Conservation (phyloP, 164 flowering plant genomes). For the Stephania japonica region DNA sequence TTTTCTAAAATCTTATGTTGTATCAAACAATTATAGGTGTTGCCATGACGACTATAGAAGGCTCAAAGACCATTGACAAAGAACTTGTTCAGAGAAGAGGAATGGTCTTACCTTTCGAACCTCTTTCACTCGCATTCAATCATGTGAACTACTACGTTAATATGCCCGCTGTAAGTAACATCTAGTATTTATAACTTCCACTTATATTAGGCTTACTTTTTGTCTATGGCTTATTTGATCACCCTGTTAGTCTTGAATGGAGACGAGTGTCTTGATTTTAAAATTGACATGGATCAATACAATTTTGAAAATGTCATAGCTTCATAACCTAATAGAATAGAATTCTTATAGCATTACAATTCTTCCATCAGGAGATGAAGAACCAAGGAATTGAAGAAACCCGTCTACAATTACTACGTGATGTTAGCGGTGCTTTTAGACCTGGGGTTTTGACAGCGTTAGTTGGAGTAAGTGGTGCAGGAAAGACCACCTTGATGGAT, state of each 20-base stretch:
- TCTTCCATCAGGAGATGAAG: slow-evolving; percentile 47
- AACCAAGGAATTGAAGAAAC: slow-evolving; percentile 40
- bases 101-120: slow-evolving; percentile 63
- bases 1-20: not conserved
- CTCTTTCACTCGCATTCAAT: slow-evolving; percentile 49
- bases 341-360: not conserved
- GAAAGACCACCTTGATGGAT: slow-evolving; percentile 72
- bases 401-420: slow-evolving; percentile 46
- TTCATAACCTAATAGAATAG: too few species aligned
- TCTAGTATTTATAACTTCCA: not conserved
- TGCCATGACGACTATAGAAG: slow-evolving; percentile 21
- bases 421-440: slow-evolving; percentile 61
- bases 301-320: not conserved
- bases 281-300: not conserved
- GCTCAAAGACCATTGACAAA: slow-evolving; percentile 8
- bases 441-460: slow-evolving; percentile 61
- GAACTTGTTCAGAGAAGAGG: slow-evolving; percentile 30
- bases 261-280: not conserved
- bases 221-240: not conserved
- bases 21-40: slow-evolving; percentile 17
- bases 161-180: slow-evolving; percentile 57
- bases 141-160: slow-evolving; percentile 60
- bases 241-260: not conserved
- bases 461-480: slow-evolving; percentile 69
- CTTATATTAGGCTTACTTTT: not conserved